Base-by-base conservation (phyloP, 2,329 filamentous ascomycete genomes). In the Ophiosphaerella herpotricha region DNA sequence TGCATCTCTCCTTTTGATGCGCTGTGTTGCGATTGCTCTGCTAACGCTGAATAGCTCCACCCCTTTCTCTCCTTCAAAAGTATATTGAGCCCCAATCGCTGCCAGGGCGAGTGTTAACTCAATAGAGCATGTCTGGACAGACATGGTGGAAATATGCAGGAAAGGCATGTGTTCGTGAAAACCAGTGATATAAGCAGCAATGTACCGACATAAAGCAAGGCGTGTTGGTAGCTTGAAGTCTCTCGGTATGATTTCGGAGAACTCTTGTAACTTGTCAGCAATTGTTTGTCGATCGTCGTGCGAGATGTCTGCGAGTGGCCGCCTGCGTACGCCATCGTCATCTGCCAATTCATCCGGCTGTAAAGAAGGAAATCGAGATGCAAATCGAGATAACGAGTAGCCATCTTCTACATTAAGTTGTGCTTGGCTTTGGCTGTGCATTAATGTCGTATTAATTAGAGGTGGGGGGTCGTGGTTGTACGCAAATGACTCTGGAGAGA, bases 221-320 rank as follows among this genome's bases (percentile, higher is more conserved):
- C 87, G 81, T 4, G 86, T 89, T 1, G 87, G 87, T 42, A 90
- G 82, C 3, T 84, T 79, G 57, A 90, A 90, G 58, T 85, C 83
- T 44, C 73, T 76, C 0, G 85, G 82, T 18, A 87, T 68, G 4
- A 86, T 80, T 1, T 79, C 76, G 0, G 82, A 82, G 55, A 87
- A 87, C 52, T 86, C 83, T 16, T 83, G 79, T 0, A 87, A 70
- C n/a, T 82, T 78, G 47, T 77, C 82, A 61, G 82, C 81, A 46
- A 86, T 84, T 9, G 53, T 61, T 34, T 72, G 66, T 13, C 71
- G 59, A 46, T 72, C 71, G 9, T 66, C 62, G 7, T 65, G 54
- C 5, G 70, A 73, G 13, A 74, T 59, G 29, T 74, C 69, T 21
- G 70, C 58, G n/a, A 74, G 44, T 1, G 63, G 50, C n/a, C 63